Base-by-base conservation (phyloP, 345 rosid species). In the Euclidium syriacum region DNA sequence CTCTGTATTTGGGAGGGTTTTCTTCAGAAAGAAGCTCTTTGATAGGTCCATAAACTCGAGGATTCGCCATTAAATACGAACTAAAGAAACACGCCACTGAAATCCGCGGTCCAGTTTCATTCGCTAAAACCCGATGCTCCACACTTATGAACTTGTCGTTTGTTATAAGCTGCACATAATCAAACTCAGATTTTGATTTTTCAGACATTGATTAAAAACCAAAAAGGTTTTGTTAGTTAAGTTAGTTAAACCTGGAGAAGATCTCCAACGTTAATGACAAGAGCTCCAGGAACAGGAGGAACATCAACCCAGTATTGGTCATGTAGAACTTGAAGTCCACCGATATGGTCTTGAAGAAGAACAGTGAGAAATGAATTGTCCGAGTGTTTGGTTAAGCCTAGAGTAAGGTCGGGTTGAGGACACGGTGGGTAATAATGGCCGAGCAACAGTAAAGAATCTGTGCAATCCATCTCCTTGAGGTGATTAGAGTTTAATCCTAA, bases 311-410 rank as follows among this genome's bases (percentile, higher is more conserved):
- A 83, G 5, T 39, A 73, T 10, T 73, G 36, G 11, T 78, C 68
- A 32, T 77, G 77, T 4, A 79, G 80, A 26, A 81, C 78, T 35
- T 85, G 88, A 55, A 85, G 88, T 2, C 86, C 86, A 34, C 88
- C 88, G 1, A 85, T 58, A 3, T 81, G 72, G 70, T 83, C 86
- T 58, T 85, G 88, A 5, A 83, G 71, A 58, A 86, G 84, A 48
- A 86, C 54, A 0, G 85, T 77, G 24, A 86, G 74, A 70, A 83
- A 86, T 33, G 73, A 71, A 8, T 47, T 61, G 68, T 81, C 89
- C 0, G 85, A 34, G 44, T 80, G 89, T 47, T 67, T 70, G 53
- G 60, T 67, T 29, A 73, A 41, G 27, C 90, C 90, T 39, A 81
- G 6, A 10, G 90, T 75, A 19, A 77, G 65, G 27, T 80, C 77